phyloP scores from a whole-genome alignment of 2,329 filamentous ascomycete species.

The Alternaria panax region DNA sequence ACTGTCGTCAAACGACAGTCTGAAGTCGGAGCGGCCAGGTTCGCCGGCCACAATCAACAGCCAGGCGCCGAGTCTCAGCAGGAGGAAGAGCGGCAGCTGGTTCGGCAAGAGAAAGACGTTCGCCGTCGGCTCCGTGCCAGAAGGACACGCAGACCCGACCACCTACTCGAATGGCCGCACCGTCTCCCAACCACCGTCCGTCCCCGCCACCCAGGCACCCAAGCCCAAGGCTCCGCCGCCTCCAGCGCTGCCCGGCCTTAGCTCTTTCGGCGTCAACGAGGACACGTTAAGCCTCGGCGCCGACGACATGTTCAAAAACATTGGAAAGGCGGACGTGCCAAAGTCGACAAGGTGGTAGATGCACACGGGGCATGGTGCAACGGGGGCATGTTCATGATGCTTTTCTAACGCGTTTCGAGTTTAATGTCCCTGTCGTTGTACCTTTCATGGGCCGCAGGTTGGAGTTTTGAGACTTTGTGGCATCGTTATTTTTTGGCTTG shows the following conservation, averaged over 20 bases:
- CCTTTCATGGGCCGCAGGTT: slow-evolving; percentile 28
- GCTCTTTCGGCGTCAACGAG: slow-evolving; percentile 46
- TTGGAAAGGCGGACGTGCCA: slow-evolving; percentile 19
- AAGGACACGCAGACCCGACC: slow-evolving; percentile 38
- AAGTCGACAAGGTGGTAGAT: slow-evolving; percentile 32
- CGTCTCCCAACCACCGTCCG: slow-evolving; percentile 23
- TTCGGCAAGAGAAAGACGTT: slow-evolving; percentile 51
- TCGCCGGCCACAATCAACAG: slow-evolving; percentile 47
- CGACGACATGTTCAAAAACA: slow-evolving; percentile 53
- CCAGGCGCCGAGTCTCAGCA: slow-evolving; percentile 38
- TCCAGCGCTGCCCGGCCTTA: slow-evolving; percentile 51
- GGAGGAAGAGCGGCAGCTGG: slow-evolving; percentile 52
- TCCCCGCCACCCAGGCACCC: slow-evolving; percentile 18
- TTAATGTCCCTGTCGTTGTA: slow-evolving; percentile 42
- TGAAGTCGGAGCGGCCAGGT: slow-evolving; percentile 46
- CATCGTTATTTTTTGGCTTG: slow-evolving; percentile 44
- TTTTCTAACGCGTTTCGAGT: slow-evolving; percentile 36
- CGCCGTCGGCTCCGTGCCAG: slow-evolving; percentile 42
- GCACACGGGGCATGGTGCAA: slow-evolving; percentile 8
- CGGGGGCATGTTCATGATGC: slow-evolving; percentile 30
- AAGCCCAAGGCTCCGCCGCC: slow-evolving; percentile 48
- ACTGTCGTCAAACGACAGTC: slow-evolving; percentile 48
- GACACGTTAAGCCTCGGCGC: slow-evolving; percentile 44
- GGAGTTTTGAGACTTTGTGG: slow-evolving; percentile 42
- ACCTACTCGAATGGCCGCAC: slow-evolving; percentile 31